Evolutionary conservation across 23 red algal genomes (phyloP).

Genomic region (Gracilaria gracilis): DNA sequence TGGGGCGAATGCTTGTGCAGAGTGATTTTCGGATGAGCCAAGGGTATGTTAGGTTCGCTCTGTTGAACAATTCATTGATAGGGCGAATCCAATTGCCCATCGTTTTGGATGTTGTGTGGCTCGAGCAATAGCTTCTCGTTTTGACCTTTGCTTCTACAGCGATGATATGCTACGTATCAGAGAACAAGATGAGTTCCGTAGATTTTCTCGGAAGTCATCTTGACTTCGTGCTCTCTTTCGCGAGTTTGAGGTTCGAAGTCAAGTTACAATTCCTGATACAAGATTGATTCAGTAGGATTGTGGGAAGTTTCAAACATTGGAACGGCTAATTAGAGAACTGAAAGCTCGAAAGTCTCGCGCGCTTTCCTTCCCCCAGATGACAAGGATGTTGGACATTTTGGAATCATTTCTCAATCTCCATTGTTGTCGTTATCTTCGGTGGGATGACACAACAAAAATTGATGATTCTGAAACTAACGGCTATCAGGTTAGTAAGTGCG

Average conservation of each 20-base stretch:
- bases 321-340: conserved; percentile 63
- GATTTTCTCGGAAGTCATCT: neutral
- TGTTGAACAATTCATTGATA: neutral
- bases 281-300: conserved; percentile 95
- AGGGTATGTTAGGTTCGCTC: neutral
- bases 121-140: conserved; percentile 21
- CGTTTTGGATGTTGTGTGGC: conserved; percentile 52
- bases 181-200: neutral
- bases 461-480: conserved; percentile 63
- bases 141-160: conserved; percentile 48
- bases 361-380: conserved; percentile 98
- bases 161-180: conserved; percentile 31
- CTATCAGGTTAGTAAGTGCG: conserved; percentile 50
- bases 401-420: conserved; percentile 92
- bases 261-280: conserved; percentile 84
- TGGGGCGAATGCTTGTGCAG: neutral
- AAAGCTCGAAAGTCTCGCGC: conserved; percentile 74
- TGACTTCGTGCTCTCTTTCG: conserved; percentile 48
- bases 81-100: conserved; percentile 24
- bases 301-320: conserved; percentile 92
- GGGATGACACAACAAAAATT: conserved; percentile 87
- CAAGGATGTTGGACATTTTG: conserved; percentile 92
- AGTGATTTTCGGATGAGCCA: neutral
- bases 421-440: conserved; percentile 75
- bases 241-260: conserved; percentile 50